Percentiles rank a stretch among this genome's conserved stretches.
Evolutionary conservation across 2,329 filamentous ascomycete species (phyloP).

Genomic region (Blastomyces gilchristii): DNA sequence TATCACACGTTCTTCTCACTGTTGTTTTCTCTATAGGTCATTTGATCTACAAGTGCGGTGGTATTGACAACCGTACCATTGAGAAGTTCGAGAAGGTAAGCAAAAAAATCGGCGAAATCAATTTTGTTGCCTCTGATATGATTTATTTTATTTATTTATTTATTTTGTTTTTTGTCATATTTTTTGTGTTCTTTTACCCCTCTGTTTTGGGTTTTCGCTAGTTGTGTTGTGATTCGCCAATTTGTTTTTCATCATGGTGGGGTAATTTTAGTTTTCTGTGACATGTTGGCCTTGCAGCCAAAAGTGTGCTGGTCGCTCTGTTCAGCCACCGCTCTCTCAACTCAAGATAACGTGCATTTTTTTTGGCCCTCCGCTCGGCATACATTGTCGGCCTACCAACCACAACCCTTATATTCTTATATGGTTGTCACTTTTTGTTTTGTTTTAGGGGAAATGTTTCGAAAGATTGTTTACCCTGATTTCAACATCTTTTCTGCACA

Average conservation of each 20-base stretch:
- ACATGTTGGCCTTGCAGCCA: background rate
- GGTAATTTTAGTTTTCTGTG: constrained; percentile 1
- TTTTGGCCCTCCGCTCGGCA: background rate
- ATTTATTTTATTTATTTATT: constrained; percentile 6
- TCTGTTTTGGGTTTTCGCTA: constrained; percentile 5
- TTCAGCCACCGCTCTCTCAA: background rate
- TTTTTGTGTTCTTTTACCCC: constrained; percentile 22
- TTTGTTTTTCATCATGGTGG: background rate
- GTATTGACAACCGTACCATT: constrained; percentile 99
- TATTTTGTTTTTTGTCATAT: constrained; percentile 9
- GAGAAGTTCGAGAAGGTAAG: constrained; percentile 99
- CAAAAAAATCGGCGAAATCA: constrained; percentile 10
- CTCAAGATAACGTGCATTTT: background rate
- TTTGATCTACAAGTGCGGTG: constrained; percentile 99
- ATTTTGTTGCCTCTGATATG: too few species aligned
- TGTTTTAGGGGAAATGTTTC: background rate
- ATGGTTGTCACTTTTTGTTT: background rate
- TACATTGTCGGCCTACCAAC: background rate
- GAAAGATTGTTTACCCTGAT: background rate
- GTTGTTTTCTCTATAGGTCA: constrained; percentile 48
- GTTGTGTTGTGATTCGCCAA: background rate
- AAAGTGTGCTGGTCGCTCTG: background rate
- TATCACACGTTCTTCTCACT: background rate
- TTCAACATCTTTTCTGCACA: too few species aligned
- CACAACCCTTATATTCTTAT: too few species aligned